These are phyloP conservation scores for Magnolia changhungtana DNA, from an alignment of 164 flowering plant genomes.

Conservation along the genomic window DNA sequence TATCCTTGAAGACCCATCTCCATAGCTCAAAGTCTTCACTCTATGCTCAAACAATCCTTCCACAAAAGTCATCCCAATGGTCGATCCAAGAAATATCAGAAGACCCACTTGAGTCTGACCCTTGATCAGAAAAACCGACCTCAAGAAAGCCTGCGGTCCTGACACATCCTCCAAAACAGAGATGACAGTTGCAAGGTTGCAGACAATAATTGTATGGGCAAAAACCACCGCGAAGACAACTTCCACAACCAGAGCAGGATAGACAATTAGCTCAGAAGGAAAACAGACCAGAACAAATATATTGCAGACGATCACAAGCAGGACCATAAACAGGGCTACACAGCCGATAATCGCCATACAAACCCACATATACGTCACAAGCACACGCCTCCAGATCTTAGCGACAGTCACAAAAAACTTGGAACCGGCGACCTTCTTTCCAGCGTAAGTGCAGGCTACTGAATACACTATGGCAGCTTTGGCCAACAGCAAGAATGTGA, in stretches of 20 bases:
- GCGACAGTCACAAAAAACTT: slow-evolving; percentile 43
- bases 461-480: slow-evolving; percentile 80
- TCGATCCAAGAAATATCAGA: slow-evolving; percentile 80
- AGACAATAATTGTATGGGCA: slow-evolving; percentile 73
- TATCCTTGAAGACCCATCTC: slow-evolving; percentile 94
- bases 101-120: slow-evolving; percentile 98
- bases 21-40: slow-evolving; percentile 92
- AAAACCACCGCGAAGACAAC: slow-evolving; percentile 65
- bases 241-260: slow-evolving; percentile 58
- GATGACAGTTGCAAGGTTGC: slow-evolving; percentile 71
- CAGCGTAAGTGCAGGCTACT: slow-evolving; percentile 79
- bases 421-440: slow-evolving; percentile 38
- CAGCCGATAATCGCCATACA: slow-evolving; percentile 59
- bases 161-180: slow-evolving; percentile 86
- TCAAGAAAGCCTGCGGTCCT: slow-evolving; percentile 75
- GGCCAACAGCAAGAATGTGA: slow-evolving; percentile 62
- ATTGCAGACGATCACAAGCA: slow-evolving; percentile 59
- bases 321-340: slow-evolving; percentile 54
- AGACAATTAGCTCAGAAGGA: slow-evolving; percentile 44
- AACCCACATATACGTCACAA: slow-evolving; percentile 66
- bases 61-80: slow-evolving; percentile 85
- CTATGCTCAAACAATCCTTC: slow-evolving; percentile 96
- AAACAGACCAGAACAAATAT: slow-evolving; percentile 44
- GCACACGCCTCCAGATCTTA: slow-evolving; percentile 72
- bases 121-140: slow-evolving; percentile 56